Evolutionary conservation across 192 early-diverging fungal genomes (phyloP).

Genomic region (Lobulomyces angularis): DNA sequence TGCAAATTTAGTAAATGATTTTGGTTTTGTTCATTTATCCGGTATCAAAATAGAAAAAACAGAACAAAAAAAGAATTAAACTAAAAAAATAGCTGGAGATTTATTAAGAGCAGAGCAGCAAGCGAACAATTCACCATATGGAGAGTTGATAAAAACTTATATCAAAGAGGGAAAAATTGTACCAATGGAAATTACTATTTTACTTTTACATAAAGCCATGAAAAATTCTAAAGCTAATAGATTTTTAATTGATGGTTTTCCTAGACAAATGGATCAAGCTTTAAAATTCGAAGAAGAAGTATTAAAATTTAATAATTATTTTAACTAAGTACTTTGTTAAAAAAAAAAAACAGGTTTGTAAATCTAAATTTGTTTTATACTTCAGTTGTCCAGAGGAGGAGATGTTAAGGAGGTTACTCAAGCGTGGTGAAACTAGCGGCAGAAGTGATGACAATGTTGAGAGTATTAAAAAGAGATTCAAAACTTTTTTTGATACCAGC

Average conservation of each 20-base stretch:
- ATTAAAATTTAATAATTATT: conserved; percentile 10
- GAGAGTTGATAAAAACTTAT: conserved; percentile 80
- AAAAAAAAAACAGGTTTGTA: conserved; percentile 39
- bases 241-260: conserved; percentile 97
- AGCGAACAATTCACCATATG: conserved; percentile 68
- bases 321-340: conserved; percentile 17
- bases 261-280: conserved; percentile 85
- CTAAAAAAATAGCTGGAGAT: conserved; percentile 91
- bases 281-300: conserved; percentile 82
- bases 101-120: conserved; percentile 84
- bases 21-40: conserved; percentile 87
- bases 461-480: conserved; percentile 90
- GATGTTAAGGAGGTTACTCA: conserved; percentile 78
- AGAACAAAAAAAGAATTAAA: background rate
- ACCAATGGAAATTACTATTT: conserved; percentile 89
- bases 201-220: conserved; percentile 83
- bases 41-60: no score
- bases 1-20: conserved; percentile 72
- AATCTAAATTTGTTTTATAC: conserved; percentile 67
- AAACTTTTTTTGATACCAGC: conserved; percentile 67
- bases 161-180: conserved; percentile 94
- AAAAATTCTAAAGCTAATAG: conserved; percentile 42
- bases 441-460: conserved; percentile 91
- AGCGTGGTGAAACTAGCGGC: conserved; percentile 86
- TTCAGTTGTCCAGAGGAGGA: conserved; percentile 92